Base-by-base conservation (phyloP, 305 asterid species). In the Fraxinus albicans region DNA sequence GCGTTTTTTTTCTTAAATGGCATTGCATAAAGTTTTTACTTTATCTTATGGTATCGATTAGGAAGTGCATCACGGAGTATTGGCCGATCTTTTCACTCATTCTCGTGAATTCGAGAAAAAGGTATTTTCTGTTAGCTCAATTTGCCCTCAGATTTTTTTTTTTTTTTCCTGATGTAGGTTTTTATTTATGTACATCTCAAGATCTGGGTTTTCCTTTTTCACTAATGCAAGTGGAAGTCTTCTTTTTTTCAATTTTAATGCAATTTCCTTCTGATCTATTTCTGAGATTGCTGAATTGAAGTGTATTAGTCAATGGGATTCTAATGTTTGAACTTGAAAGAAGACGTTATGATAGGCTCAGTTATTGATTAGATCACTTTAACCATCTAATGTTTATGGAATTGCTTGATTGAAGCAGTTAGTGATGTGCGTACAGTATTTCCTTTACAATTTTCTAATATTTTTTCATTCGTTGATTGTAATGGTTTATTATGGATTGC, bases 51-150 rank as follows among this genome's bases (percentile, higher is more conserved):
- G 8, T 82, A 76, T 87, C 81, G 74, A 80, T 78, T 88, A 72
- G 77, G 87, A 79, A 80, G 25, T 53, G 87, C 84, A 89, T 84
- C 84, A 84, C 86, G 87, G 80, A 82, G 86, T 63, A 38, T 79
- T 82, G 76, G 70, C 81, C 58, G 87, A 33, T 55, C 77, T 81
- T 69, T 83, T 81, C 80, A 77, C 87, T 77, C 83, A 76, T 83
- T 85, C 27, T 82, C 76, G 78, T 29, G 60, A 53, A 53, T 80
- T 85, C 83, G 74, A 83, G 70, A 60, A 83, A 73, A 86, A 29
- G 90, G 89, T 85, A 75, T 83, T 85, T 82, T 8, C 79, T 83
- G 85, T 83, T 85, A 58, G 83, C 84, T 88, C 81, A 31, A 77
- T 85, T 72, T 77, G 77, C 81, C 86, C 81, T n/a, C 63, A 27